Evolutionary conservation across 495 filamentous ascomycete genomes (phyloP), one percentile per base, ranked within the genome.

Genomic region (Penicillium ochrochloron): DNA sequence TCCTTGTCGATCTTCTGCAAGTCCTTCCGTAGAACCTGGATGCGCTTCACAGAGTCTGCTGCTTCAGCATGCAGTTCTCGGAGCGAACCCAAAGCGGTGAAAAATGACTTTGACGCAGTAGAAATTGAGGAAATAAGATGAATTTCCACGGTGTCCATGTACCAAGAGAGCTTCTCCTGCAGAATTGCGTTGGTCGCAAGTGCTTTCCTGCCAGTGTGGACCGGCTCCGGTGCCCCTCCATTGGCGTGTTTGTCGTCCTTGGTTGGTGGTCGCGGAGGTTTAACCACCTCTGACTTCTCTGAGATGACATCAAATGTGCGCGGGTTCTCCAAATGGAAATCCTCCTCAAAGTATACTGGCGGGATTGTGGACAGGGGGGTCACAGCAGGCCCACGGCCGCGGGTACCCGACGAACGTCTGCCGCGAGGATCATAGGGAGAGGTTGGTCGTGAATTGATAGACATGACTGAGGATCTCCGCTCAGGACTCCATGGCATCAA

Each of bases 161-260:
- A 99, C 95, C 95, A 99, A 2, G 94, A 97, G 4, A 99, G 83
- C 73, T 99, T 99, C 71, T 99, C 95, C 73, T 99, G 95, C n/a
- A 99, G 78, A 51, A 99, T 98, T 1, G 95, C 95, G 78, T 99
- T 99, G 0, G 93, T 97, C 37, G 96, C 94, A 5, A 99, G 82
- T 17, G 91, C 92, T 75, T 97, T 97, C 48, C 95, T 84, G 34
- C 82, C 83, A 14, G 73, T 75, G 9, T 71, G 69, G 10, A 74
- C 74, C 1, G 92, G 89, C 29, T 84, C 86, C 5, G 78, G 63
- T 1, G 81, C 76, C 31, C 82, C 80, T n/a, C 90, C 91, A 78
- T 92, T 94, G 17, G 81, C 74, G 9, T 76, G 72, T 31, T 77
- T 81, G 46, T 83, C 82, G 31, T 90, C 87, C 54, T 85, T 79